Conservation (phyloP, 1,139 yeast species). For the Suhomyces wounanorum region DNA sequence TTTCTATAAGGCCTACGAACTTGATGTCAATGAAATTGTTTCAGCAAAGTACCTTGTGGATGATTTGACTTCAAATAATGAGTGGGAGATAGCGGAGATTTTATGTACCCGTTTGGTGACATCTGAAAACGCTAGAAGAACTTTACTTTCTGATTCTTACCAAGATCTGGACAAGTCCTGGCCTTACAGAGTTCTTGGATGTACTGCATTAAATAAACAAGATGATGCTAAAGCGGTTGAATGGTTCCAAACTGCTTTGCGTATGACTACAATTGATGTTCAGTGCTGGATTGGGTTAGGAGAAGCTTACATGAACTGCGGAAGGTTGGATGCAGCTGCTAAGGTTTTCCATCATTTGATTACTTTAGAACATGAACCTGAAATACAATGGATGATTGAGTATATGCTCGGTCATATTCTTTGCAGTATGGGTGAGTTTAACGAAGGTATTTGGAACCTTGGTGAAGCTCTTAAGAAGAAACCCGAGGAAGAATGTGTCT, state of each 20-base stretch:
- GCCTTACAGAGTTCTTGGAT: conserved; percentile 90
- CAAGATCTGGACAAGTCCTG: conserved; percentile 51
- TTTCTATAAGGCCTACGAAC: conserved; percentile 85
- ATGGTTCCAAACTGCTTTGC: conserved; percentile 82
- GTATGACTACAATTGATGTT: conserved; percentile 65
- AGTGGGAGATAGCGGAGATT: conserved; percentile 86
- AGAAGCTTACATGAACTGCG: conserved; percentile 85
- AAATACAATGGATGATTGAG: conserved; percentile 53
- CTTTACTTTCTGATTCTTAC: conserved; percentile 40
- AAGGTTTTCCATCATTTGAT: conserved; percentile 76
- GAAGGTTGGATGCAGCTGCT: conserved; percentile 81
- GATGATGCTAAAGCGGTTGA: conserved; percentile 82
- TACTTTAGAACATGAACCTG: conserved; percentile 36
- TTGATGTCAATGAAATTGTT: conserved; percentile 71
- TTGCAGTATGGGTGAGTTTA: conserved; percentile 43
- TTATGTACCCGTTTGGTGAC: conserved; percentile 64
- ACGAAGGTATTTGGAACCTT: conserved; percentile 34
- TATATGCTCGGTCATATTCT: conserved; percentile 70
- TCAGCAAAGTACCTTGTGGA: conserved; percentile 76
- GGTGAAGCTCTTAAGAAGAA: conserved; percentile 41
- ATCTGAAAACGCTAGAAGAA: conserved; percentile 60
- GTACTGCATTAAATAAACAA: conserved; percentile 69
- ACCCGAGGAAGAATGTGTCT: conserved; percentile 58
- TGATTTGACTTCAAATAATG: conserved; percentile 62
- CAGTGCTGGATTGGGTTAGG: conserved; percentile 94